Conservation (phyloP, 1,284 basidiomycete species). For the Thelephora terrestris region DNA sequence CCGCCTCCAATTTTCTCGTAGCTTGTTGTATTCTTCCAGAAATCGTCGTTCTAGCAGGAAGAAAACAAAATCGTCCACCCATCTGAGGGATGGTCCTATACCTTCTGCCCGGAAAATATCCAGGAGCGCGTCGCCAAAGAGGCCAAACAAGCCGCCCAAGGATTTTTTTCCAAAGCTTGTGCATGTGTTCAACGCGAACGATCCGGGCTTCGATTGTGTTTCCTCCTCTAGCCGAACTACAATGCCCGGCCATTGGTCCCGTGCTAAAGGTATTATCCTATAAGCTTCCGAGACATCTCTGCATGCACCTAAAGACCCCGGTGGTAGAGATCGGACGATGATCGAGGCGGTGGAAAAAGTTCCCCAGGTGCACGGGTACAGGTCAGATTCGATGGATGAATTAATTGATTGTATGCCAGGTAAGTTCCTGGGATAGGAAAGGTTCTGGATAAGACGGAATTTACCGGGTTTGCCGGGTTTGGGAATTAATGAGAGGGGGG, state of each 20-base stretch:
- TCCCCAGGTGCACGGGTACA: constrained; percentile 27
- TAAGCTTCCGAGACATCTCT: too few species aligned
- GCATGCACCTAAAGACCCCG: too few species aligned
- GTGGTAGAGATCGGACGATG: too few species aligned
- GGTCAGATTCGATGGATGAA: constrained; percentile 19
- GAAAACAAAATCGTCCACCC: constrained; percentile 13
- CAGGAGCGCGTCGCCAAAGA: too few species aligned
- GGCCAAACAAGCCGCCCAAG: too few species aligned
- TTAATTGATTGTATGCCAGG: constrained; percentile 24
- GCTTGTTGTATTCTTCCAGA: constrained; percentile 5
- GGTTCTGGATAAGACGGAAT: constrained; percentile 26
- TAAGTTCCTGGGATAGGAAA: constrained; percentile 23
- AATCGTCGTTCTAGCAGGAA: background rate
- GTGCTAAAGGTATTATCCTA: too few species aligned
- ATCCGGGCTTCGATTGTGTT: background rate
- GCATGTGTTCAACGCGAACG: constrained; percentile 19
- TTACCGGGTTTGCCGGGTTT: constrained; percentile 15
- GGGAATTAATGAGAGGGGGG: constrained; percentile 23
- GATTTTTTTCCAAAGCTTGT: too few species aligned
- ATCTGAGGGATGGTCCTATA: too few species aligned
- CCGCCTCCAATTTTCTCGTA: background rate
- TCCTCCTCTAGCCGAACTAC: constrained; percentile 28
- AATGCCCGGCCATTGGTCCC: too few species aligned
- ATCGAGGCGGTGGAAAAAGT: too few species aligned
- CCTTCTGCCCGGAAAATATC: too few species aligned